Evolutionary conservation across 306 rosid genomes (phyloP).

Genomic region (Acacia crassicarpa): DNA sequence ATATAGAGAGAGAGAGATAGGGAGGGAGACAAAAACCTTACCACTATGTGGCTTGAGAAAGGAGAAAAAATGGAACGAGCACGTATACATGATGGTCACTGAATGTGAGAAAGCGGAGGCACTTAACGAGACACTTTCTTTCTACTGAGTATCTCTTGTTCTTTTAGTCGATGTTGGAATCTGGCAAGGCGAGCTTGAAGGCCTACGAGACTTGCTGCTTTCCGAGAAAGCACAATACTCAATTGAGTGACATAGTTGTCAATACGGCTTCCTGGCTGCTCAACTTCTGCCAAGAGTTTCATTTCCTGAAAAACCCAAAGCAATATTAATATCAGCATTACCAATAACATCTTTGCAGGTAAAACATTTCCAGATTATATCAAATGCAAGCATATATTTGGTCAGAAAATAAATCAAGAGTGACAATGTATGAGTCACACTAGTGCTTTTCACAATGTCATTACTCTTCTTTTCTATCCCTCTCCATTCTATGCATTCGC

Average conservation of each 20-base stretch:
- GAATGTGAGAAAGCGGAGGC: constrained; percentile 29
- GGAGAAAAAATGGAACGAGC: constrained; percentile 37
- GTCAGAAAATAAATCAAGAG: neutral
- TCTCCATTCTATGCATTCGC: neutral
- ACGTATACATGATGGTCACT: constrained; percentile 28
- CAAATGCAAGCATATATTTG: neutral
- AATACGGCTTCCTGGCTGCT: constrained; percentile 89
- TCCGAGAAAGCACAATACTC: constrained; percentile 88
- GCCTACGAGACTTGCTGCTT: constrained; percentile 87
- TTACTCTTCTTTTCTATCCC: neutral
- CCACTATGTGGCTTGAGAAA: constrained; percentile 30
- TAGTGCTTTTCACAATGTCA: neutral
- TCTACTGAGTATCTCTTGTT: constrained; percentile 87
- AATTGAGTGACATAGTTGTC: constrained; percentile 88
- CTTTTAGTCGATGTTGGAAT: constrained; percentile 93
- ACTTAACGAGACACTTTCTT: constrained; percentile 81
- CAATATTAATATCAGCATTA: constrained; percentile 20
- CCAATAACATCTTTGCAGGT: neutral
- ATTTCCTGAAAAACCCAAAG: constrained; percentile 65
- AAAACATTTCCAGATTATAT: neutral
- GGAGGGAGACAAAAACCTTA: constrained; percentile 6
- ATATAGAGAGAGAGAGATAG: neutral
- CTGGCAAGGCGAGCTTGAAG: constrained; percentile 95
- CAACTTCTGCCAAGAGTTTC: constrained; percentile 95
- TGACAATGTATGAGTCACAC: neutral